Base-by-base conservation (phyloP, 2,329 filamentous ascomycete genomes). In the Neonectria ditissima region DNA sequence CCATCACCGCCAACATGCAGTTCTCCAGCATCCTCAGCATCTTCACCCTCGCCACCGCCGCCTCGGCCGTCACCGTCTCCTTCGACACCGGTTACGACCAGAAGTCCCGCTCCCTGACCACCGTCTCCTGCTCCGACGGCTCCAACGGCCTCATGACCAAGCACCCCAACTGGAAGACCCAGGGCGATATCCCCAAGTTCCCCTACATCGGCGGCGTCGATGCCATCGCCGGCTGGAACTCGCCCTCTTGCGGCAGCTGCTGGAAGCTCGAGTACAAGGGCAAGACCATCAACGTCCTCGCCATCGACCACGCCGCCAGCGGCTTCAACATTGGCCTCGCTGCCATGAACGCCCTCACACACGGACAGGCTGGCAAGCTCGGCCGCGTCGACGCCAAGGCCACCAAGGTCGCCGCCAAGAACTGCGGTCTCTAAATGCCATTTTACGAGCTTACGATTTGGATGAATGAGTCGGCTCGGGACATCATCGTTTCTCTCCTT, bases 1-100 rank as follows among this genome's bases (percentile, higher is more conserved):
- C 51, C 65, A 65, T 57, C 32, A 65, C 69, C 69, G 53, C 68
- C 73, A 83, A 73, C 57, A 84, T 85, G 82, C 80, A 82, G 73
- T 70, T 82, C 74, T 73, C 79, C 70, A 75, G 69, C 69, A 65
- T 83, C 68, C 60, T 82, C 68, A 72, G 75, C 69, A 71, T 81
- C 72, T 74, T 83, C 65, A 70, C 79, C 65, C 66, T 79, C 63
- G 74, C 78, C 65, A 73, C 78, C 55, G 74, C 79, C 61, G 75
- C 75, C 60, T 74, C 78, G 20, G 80, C 80, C 69, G 73, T 72
- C 62, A 73, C 74, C 51, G 91, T 94, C 73, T 90, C 89, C 68
- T 95, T 90, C 79, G 92, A 94, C 80, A 79, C 81, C 20, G 88
- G 85, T 74, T 96, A 92, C 80, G 92, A 94, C 74, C 80, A 90